A percentile compares a stretch with the other conserved stretches of the same genome.
phyloP scores from a whole-genome alignment of 345 rosid species.

The Acer saccharum region DNA sequence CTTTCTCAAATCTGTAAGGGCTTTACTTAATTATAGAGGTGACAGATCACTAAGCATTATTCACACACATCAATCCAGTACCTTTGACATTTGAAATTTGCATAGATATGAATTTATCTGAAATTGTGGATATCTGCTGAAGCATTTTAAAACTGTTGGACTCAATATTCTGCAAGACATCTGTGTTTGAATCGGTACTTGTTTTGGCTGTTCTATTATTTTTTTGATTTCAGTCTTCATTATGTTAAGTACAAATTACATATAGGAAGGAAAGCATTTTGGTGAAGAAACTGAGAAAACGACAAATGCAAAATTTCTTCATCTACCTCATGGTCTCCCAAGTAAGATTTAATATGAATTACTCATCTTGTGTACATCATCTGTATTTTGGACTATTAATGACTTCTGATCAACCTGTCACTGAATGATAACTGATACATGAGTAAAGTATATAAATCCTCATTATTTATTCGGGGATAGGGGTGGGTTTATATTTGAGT shows the following conservation, averaged over 20 bases:
- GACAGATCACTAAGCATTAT: neutral
- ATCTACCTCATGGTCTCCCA: constrained; percentile 96
- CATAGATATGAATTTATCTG: neutral
- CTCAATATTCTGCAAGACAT: neutral
- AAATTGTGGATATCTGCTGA: neutral
- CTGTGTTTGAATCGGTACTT: neutral
- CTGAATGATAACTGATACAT: too few relatives aligned
- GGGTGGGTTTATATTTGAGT: too few relatives aligned
- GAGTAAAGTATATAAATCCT: neutral
- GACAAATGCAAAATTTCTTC: constrained; percentile 87
- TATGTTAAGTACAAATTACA: constrained; percentile 16
- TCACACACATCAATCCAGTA: neutral
- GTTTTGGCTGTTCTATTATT: constrained; percentile 9
- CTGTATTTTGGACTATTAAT: neutral
- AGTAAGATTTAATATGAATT: constrained; percentile 42
- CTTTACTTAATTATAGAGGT: neutral
- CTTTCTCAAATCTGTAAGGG: neutral
- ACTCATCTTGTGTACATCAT: neutral
- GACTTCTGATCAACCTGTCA: neutral
- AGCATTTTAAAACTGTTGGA: neutral
- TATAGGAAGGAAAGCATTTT: constrained; percentile 80
- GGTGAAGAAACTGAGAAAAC: constrained; percentile 84
- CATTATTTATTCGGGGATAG: too few relatives aligned
- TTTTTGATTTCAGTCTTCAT: constrained; percentile 5
- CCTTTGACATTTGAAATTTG: neutral